Evolutionary conservation across 495 filamentous ascomycete species (phyloP), one percentile per base, ranked within the genome.

Genomic region (Talaromyces proteolyticus): DNA sequence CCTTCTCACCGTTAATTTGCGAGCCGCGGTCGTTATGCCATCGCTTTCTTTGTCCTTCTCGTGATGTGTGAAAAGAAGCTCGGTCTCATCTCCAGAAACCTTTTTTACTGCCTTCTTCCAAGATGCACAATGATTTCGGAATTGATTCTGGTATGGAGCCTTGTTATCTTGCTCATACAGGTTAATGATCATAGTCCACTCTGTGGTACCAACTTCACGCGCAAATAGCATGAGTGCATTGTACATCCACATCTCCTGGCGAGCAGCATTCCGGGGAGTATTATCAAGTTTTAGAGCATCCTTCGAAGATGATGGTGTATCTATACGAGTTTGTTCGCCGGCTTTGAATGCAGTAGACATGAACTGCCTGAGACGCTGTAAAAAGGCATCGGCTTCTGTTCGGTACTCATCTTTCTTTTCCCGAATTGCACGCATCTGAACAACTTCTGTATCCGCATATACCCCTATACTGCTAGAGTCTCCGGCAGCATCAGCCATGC

Each of bases 1-100:
- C 59, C 93, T 77, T 71, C 94, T 95, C 38, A 97, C 92, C 0
- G 92, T 96, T 21, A 96, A 67, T 61, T 96, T 96, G 38, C 91
- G 79, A 8, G 91, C 91, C 5, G 91, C 87, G 37, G 81, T 82
- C 16, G 85, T 79, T 16, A 87, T 75, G 18, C 82, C 78, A 52
- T 86, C 81, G 45, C 62, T 56, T 73, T 85, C 76, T 64, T 85
- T 77, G 73, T 95, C 81, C 54, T 94, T 93, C 55, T 92, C 82
- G 58, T 90, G 84, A 3, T 87, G 76, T 1, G 89, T 95, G 58
- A 96, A 97, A 10, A 96, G 75, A 22, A 95, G 68, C 49, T 96
- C 92, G 24, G 77, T 72, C 57, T 96, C 92, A n/a, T 95, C 92
- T 20, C 82, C 86, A 10, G 80, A 79, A n/a, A 78, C 72, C 66